These are phyloP conservation scores for Pisolithus tinctorius DNA, from an alignment of 768 basidiomycete species.

Conservation along the genomic window DNA sequence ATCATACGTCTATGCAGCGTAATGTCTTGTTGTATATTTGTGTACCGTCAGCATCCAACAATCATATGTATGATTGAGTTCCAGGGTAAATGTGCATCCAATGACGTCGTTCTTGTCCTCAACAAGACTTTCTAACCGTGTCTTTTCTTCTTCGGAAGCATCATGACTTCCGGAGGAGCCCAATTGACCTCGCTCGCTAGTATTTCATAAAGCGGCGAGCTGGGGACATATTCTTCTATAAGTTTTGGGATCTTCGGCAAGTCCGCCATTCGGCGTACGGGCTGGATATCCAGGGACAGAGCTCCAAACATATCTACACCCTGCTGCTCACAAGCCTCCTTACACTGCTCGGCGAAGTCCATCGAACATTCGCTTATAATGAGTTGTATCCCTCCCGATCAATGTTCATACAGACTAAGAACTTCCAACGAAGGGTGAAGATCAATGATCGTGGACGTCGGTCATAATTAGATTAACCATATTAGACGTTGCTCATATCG, in stretches of 20 bases:
- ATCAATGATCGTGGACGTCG: not conserved
- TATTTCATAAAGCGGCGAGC: constrained; percentile 30
- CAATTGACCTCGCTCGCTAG: constrained; percentile 49
- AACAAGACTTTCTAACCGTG: constrained; percentile 37
- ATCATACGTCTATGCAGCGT: not conserved
- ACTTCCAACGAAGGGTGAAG: not conserved
- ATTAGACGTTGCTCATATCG: not conserved
- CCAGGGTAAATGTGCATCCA: constrained; percentile 48
- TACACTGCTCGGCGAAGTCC: constrained; percentile 36
- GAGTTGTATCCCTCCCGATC: not conserved
- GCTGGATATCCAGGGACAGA: constrained; percentile 22
- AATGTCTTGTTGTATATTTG: not conserved
- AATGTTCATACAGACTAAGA: not conserved
- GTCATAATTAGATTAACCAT: not conserved
- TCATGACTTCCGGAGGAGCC: constrained; percentile 39
- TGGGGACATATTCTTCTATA: constrained; percentile 20
- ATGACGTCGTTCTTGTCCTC: constrained; percentile 48
- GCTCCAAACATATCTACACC: constrained; percentile 24
- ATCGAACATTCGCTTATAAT: constrained; percentile 36
- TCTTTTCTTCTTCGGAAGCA: constrained; percentile 32
- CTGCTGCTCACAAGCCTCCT: constrained; percentile 26
- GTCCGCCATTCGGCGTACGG: constrained; percentile 37
- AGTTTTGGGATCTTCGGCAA: constrained; percentile 34
- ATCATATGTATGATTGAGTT: constrained; percentile 20
- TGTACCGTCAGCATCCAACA: constrained; percentile 11